phyloP scores from a whole-genome alignment of 306 rosid genomes.

The Quercus robur region DNA sequence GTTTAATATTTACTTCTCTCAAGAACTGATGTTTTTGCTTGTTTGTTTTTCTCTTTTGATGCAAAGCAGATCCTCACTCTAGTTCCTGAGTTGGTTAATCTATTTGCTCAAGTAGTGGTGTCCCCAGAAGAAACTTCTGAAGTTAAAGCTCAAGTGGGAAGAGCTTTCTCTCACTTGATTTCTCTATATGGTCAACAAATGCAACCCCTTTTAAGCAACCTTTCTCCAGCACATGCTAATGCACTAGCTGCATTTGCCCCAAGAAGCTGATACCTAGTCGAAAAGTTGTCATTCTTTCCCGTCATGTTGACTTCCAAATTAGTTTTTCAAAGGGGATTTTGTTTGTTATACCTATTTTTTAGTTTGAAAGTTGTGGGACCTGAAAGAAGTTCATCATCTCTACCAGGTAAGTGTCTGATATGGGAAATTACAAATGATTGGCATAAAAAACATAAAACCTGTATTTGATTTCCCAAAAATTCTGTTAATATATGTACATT shows the following conservation, averaged over 20 bases:
- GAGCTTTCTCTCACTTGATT: conserved; percentile 81
- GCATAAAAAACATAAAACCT: not conserved
- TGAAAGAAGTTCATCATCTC: conserved; percentile 19
- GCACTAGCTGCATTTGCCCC: conserved; percentile 87
- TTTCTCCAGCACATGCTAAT: conserved; percentile 76
- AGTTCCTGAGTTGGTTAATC: conserved; percentile 88
- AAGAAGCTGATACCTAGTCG: conserved; percentile 44
- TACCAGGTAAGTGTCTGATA: conserved; percentile 34
- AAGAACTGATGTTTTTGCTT: not conserved
- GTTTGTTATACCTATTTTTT: conserved; percentile 14
- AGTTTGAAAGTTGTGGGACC: conserved; percentile 22
- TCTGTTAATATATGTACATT: not conserved
- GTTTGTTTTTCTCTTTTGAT: conserved; percentile 24
- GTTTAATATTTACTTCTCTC: conserved; percentile 9
- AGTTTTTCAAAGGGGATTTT: conserved; percentile 28
- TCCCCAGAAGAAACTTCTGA: conserved; percentile 84
- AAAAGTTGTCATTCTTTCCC: conserved; percentile 10
- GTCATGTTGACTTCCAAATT: conserved; percentile 5
- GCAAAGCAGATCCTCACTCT: conserved; percentile 74
- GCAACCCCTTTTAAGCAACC: conserved; percentile 83
- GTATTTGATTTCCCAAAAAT: not conserved
- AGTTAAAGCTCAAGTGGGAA: conserved; percentile 79
- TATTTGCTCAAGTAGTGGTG: conserved; percentile 86
- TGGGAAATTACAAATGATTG: conserved; percentile 11
- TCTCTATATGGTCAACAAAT: conserved; percentile 90